Conservation (phyloP, 2,329 filamentous ascomycete genomes). For the Colletotrichum noveboracense region DNA sequence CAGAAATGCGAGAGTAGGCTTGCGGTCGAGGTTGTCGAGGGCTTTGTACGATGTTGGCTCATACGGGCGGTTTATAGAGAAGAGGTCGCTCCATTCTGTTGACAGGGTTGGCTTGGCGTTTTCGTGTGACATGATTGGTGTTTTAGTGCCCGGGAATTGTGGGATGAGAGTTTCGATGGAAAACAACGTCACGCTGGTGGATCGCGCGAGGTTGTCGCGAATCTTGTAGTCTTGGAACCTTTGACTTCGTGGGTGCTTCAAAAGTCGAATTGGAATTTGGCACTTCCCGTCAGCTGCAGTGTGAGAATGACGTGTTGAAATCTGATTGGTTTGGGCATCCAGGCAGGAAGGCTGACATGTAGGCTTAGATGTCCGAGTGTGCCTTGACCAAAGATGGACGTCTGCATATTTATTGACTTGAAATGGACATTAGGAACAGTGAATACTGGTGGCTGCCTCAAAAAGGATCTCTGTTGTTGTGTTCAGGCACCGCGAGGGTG, state of each 20-base stretch:
- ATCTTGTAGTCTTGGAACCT: background rate
- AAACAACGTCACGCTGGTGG: background rate
- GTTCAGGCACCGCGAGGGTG: background rate
- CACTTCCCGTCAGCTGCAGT: background rate
- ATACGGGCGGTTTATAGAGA: background rate
- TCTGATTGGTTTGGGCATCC: slow-evolving; percentile 2
- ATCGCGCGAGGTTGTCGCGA: background rate
- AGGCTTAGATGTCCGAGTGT: background rate
- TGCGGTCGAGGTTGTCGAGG: background rate
- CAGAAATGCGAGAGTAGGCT: background rate
- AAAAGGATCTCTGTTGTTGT: background rate
- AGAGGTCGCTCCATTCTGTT: slow-evolving; percentile 3
- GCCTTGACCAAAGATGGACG: background rate
- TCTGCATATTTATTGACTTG: background rate
- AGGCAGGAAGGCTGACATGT: background rate
- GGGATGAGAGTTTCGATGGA: background rate
- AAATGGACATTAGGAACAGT: background rate
- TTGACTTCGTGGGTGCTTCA: background rate
- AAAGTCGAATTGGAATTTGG: background rate
- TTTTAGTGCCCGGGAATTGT: background rate
- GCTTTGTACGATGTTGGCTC: background rate
- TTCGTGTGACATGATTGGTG: background rate
- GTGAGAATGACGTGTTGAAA: slow-evolving; percentile 4
- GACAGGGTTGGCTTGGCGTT: background rate
- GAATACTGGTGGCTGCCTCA: background rate